Evolutionary conservation across 2,329 filamentous ascomycete species (phyloP), one percentile per base, ranked within the genome.

Genomic region (Fusarium concolor): DNA sequence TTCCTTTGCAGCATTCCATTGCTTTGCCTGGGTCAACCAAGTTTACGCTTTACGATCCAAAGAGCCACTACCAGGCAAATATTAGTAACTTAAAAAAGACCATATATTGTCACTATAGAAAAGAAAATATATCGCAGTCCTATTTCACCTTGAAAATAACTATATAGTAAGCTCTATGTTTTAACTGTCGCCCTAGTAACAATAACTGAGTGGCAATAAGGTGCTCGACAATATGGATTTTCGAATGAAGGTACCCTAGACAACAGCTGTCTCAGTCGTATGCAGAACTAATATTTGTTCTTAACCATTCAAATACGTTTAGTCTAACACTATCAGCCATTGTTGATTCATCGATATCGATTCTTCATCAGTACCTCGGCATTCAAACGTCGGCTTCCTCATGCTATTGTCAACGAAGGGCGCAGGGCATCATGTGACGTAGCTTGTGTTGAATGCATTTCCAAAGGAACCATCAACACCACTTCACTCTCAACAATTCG

Each of bases 351-450:
- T 14, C 17, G 5, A 17, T 22, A 8, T 20, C 24, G 3, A 20
- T n/a, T 38, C 17, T 22, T 15, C 7, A 18, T 38, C 10, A 20
- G 18, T 31, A 18, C 45, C 46, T 39, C 14, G 39, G 50, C 12
- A 29, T 10, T 28, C 17, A 17, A 18, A 29, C 28, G 15, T 10
- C 12, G 4, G 11, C 37, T 41, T 17, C 15, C 20, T 28, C n/a
- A 10, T 28, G 31, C n/a, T 17, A 17, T 39, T 56, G 65, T 65
- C 62, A 71, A 37, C 33, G 18, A 51, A 71, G 56, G 69, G 66
- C 66, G 56, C 10, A 26, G 29, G 38, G 18, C 44, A 71, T 72
- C 69, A 71, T 68, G 67, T 71, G 70, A 72, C 70, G 31, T 39
- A 24, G 15, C 22, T 14, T 35, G 41, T n/a, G 18, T 18, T 38